Percentiles rank a stretch among this genome's conserved stretches.
Evolutionary conservation across 495 filamentous ascomycete genomes (phyloP).

Genomic region (Pseudevernia furfuracea): DNA sequence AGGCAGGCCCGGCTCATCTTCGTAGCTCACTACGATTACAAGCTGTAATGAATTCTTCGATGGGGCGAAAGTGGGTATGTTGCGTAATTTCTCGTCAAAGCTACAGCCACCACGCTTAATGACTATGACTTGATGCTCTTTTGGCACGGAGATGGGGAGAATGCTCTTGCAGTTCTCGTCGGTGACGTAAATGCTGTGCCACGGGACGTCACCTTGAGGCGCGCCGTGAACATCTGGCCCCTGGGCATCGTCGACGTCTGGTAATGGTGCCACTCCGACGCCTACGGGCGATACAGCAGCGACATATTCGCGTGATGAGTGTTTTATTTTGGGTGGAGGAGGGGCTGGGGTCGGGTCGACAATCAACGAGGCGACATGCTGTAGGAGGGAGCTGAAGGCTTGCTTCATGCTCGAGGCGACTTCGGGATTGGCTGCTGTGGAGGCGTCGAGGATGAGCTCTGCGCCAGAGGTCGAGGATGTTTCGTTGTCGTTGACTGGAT

Average conservation of each 20-base stretch:
- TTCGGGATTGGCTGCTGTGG: conserved; percentile 30
- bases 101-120: conserved; percentile 78
- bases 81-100: conserved; percentile 74
- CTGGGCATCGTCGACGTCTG: conserved; percentile 54
- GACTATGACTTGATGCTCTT: conserved; percentile 70
- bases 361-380: conserved; percentile 47
- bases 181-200: conserved; percentile 63
- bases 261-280: conserved; percentile 65
- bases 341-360: conserved; percentile 28
- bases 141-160: conserved; percentile 52
- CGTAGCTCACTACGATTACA: conserved; percentile 71
- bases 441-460: conserved; percentile 27
- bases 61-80: conserved; percentile 63
- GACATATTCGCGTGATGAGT: conserved; percentile 37
- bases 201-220: conserved; percentile 47
- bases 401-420: conserved; percentile 42
- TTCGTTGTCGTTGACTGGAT: conserved; percentile 29
- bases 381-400: conserved; percentile 49
- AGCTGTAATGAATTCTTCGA: conserved; percentile 57
- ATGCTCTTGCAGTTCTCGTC: conserved; percentile 56
- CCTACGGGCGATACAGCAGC: conserved; percentile 69
- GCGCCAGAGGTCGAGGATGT: conserved; percentile 4
- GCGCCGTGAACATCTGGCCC: conserved; percentile 36
- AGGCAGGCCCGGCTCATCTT: conserved; percentile 33
- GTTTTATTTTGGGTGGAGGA: conserved; percentile 26